Percentiles rank a stretch among this genome's conserved stretches.
phyloP scores from a whole-genome alignment of 2,329 filamentous ascomycete genomes.

The Fusarium nelsonii region DNA sequence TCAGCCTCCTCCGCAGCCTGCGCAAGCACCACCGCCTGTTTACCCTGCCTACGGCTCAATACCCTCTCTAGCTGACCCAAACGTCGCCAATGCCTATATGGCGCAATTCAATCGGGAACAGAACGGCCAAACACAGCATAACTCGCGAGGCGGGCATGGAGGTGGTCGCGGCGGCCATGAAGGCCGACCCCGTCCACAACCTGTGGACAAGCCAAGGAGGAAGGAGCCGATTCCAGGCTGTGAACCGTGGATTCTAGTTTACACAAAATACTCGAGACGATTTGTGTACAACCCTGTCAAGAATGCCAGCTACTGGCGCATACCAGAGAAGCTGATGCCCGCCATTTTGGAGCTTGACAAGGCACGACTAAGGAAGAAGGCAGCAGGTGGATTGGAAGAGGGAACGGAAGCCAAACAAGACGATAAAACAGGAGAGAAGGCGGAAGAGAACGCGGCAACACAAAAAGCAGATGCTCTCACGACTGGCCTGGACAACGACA shows the following conservation, averaged over 20 bases:
- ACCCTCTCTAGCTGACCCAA: constrained; percentile 64
- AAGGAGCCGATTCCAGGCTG: constrained; percentile 83
- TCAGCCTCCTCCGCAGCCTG: constrained; percentile 28
- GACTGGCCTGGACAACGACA: constrained; percentile 59
- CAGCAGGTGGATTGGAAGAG: constrained; percentile 51
- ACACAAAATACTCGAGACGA: constrained; percentile 87
- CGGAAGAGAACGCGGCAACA: neutral
- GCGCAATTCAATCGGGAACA: constrained; percentile 63
- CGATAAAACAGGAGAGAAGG: constrained; percentile 8
- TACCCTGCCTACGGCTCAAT: constrained; percentile 48
- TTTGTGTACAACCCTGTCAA: constrained; percentile 92
- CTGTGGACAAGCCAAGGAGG: constrained; percentile 82
- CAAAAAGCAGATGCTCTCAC: constrained; percentile 2
- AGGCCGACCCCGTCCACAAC: constrained; percentile 73
- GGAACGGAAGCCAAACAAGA: constrained; percentile 15
- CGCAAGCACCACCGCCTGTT: constrained; percentile 50
- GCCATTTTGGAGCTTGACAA: constrained; percentile 80
- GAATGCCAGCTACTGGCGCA: constrained; percentile 93
- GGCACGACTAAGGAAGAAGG: constrained; percentile 73
- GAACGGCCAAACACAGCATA: constrained; percentile 51
- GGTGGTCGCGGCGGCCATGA: constrained; percentile 64
- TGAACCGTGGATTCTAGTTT: constrained; percentile 91
- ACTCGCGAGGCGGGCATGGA: constrained; percentile 48
- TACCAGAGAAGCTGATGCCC: constrained; percentile 86
- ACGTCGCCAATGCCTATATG: constrained; percentile 71